Evolutionary conservation across 768 basidiomycete species (phyloP), one percentile per base, ranked within the genome.

Genomic region (Podaxis carcinomalis): DNA sequence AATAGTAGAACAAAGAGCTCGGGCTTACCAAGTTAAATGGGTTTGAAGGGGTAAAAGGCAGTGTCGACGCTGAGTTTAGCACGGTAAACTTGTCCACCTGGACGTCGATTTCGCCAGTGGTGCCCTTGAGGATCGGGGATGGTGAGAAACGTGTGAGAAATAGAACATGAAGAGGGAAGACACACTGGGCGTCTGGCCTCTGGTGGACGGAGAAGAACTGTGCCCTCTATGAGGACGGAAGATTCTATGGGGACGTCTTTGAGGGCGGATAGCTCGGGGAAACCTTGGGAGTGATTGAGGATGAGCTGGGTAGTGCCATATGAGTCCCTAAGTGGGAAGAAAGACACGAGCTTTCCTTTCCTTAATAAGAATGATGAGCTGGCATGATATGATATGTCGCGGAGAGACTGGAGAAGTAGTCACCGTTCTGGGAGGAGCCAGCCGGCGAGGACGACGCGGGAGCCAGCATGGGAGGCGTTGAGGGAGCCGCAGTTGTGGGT

Each of bases 1-100:
- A 46, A 59, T 27, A 63, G 63, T 59, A 56, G 57, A 57, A 53
- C 47, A 52, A 44, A 25, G 25, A 62, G 64, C 56, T 57, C 64
- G 61, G 27, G 74, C 88, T 67, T 72, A 93, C 95, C 75, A 93
- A 70, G 70, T 86, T 87, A 64, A 86, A 84, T 23, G 81, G 75
- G 70, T 90, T 87, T 61, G 88, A 91, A 40, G 95, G 93, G 53
- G 86, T 77, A 73, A 97, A 97, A n/a, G 95, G 95, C 64, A 98
- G 73, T 57, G 75, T 75, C 63, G 80, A 77, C 1, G 93, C 93
- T 28, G 91, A 82, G 73, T 98, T 98, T 63, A 98, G 81, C 57
- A 96, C 73, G 50, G 80, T 86, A 66, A 85, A 87, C 13, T 78
- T 75, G 36, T 86, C 76, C 46, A 97, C 86, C 36, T 83, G 79